A percentile compares a stretch with the other conserved stretches of the same genome.
These are phyloP conservation scores for Trichosphaerium sp. DNA, from an alignment of 78 protist genomes.

Conservation along the genomic window DNA sequence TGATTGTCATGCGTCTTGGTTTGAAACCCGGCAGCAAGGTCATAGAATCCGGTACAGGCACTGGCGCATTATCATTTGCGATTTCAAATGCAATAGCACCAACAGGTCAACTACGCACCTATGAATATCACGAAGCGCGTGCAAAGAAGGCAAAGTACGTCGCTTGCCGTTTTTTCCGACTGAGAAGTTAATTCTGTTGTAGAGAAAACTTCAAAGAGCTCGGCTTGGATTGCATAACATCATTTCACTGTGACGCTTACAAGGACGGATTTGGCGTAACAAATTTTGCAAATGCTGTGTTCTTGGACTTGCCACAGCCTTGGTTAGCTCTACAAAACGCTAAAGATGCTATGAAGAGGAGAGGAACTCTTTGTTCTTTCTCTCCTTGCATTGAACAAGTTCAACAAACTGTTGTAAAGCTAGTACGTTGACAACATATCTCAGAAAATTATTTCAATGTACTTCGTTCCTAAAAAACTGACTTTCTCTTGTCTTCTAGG, in stretches of 20 bases:
- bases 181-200: not conserved
- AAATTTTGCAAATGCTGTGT: conserved; percentile 59
- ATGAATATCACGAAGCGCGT: conserved; percentile 74
- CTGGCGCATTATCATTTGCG: conserved; percentile 65
- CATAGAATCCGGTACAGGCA: conserved; percentile 83
- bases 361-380: conserved; percentile 74
- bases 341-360: conserved; percentile 23
- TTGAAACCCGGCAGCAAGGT: conserved; percentile 59
- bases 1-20: conserved; percentile 28
- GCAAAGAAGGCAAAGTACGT: conserved; percentile 18
- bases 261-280: conserved; percentile 16
- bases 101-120: conserved; percentile 63
- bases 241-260: conserved; percentile 38
- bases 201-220: conserved; percentile 19
- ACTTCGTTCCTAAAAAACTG: too few species aligned
- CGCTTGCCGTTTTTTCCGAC: not conserved
- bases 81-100: conserved; percentile 60
- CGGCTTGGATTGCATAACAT: conserved; percentile 20
- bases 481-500: too few species aligned
- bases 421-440: conserved; percentile 3
- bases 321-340: conserved; percentile 56
- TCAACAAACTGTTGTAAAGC: conserved; percentile 24
- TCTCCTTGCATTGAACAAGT: conserved; percentile 90
- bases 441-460: not conserved
- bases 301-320: conserved; percentile 82